Base-by-base conservation (phyloP, 2,329 filamentous ascomycete genomes). In the Acarospora socialis region DNA sequence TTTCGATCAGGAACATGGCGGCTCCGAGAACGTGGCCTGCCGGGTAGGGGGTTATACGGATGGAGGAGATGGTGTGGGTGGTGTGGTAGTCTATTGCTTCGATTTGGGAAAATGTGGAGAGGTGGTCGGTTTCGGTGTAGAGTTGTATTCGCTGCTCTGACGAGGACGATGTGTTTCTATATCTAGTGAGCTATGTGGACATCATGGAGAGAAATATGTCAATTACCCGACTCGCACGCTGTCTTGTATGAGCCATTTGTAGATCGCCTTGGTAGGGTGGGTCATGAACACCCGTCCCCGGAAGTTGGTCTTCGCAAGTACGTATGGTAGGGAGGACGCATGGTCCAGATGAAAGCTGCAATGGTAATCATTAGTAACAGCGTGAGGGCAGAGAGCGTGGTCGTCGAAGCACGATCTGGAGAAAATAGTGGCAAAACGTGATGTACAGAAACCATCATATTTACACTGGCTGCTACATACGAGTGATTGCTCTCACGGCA, bases 211-310 rank as follows among this genome's bases (percentile, higher is more conserved):
- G 26, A 10, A 13, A 20, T 3, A 21, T 15, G 23, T n/a, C 13
- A 70, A 75, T 49, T 75, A 80, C 52, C 78, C 79, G 18, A 98
- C 86, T 37, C 90, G 77, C 26, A 98, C 82, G 44, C 84, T 92
- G 57, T 98, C 90, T 56, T 93, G 84, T 41, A 95, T 94, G 31
- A 95, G 73, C 87, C 90, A 95, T 60, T 95, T 95, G 70, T 98
- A 98, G 53, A 98, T 98, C 46, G 90, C 90, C 57, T 98, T 95
- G 28, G 90, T 98, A 2, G 90, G 84, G 63, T 98, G 90, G 31
- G 90, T 98, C 87, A 95, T 98, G 63, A 94, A 95, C 39, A 95
- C 87, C 14, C 86, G 76, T 29, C 90, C 90, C 43, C 81, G 79
- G 64, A 98, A 98, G 56, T 94, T 94, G 21, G 90, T 95, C 63